A percentile compares a stretch with the other conserved stretches of the same genome.
Conservation (phyloP, 2,329 filamentous ascomycete genomes). For the Aureobasidium pullulans region DNA sequence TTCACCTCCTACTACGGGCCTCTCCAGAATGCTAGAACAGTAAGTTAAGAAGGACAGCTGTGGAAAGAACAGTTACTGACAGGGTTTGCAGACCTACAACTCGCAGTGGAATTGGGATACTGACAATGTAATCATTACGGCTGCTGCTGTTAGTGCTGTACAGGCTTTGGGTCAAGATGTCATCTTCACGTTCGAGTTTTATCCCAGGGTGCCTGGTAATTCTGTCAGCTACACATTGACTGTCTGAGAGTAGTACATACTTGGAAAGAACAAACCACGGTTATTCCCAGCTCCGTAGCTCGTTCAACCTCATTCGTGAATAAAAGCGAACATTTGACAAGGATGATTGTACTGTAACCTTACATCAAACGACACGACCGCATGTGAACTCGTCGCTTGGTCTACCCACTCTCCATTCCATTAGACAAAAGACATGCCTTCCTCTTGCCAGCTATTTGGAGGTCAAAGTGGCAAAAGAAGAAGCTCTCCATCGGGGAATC, state of each 20-base stretch:
- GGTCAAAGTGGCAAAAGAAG: neutral
- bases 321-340: too few species aligned
- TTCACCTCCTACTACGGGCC: conserved; percentile 49
- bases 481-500: conserved; percentile 7
- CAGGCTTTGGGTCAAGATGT: conserved; percentile 37
- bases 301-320: too few species aligned
- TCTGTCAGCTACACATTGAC: conserved; percentile 42
- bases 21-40: conserved; percentile 39
- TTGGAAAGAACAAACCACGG: too few species aligned
- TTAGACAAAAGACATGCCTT: too few species aligned
- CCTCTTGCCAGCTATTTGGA: neutral
- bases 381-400: too few species aligned
- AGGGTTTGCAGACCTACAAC: conserved; percentile 35
- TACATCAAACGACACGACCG: too few species aligned
- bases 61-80: conserved; percentile 5
- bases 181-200: conserved; percentile 50
- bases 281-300: too few species aligned
- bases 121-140: conserved; percentile 40
- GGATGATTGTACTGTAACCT: too few species aligned
- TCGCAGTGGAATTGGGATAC: conserved; percentile 47
- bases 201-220: conserved; percentile 44
- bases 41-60: neutral
- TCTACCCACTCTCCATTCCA: too few species aligned
- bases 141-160: conserved; percentile 40
- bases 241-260: conserved; percentile 21